Base-by-base conservation (phyloP, 2,329 filamentous ascomycete species). In the Botrytis galanthina region DNA sequence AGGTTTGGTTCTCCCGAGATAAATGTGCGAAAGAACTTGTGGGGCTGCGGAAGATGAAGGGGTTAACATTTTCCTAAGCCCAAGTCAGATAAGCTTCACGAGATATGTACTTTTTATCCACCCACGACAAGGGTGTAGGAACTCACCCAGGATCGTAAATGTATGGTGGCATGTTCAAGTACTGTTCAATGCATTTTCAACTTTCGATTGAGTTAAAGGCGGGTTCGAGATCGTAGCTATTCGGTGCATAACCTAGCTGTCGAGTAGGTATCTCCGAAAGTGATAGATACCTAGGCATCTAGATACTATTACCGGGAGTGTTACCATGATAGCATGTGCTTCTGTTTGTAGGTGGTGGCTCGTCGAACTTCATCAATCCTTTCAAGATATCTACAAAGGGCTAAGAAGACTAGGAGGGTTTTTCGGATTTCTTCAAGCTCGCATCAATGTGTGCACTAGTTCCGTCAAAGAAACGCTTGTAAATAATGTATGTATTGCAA, bases 131-230 rank as follows among this genome's bases (percentile, higher is more conserved):
- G 63, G 42, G 29, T 44, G n/a, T 32, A 46, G 18, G 18, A 39
- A n/a, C 42, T 66, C 63, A 48, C 29, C 39, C 39, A 42, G 70
- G 70, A 71, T 71, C 46, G n/a, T 39, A 72, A 60, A n/a, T 68
- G 62, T 51, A 60, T 72, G 39, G 62, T 48, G 63, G 37, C 44
- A 68, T 72, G 63, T 69, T 69, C 63, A 72, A 69, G 59, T 22
- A 51, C 26, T 72, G 62, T 59, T 59, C 48, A 72, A 29, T 67
- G 61, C 48, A 67, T 72, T 72, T 71, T 57, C 26, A 26, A 54
- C 64, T 22, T 39, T 57, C 32, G 35, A 68, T 57, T 68, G 37
- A 72, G 46, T 37, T 59, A 60, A 60, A 60, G 37, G 62, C 54
- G 51, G 62, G 39, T 60, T 72, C 51, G 26, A 59, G 62, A 68